A percentile compares a stretch with the other conserved stretches of the same genome.
Conservation (phyloP, 208 protist species). For the Ichthyophonus hoferi region DNA sequence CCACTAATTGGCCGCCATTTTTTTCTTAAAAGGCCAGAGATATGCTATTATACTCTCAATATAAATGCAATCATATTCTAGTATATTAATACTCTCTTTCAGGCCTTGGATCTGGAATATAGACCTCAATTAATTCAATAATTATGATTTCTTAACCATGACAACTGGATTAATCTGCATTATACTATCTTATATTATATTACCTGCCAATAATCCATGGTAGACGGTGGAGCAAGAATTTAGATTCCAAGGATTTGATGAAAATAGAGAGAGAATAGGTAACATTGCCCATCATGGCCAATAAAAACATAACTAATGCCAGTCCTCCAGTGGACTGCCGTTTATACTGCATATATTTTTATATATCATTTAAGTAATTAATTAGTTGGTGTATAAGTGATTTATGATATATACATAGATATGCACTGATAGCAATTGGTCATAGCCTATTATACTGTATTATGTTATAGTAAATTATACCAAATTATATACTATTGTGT, state of each 20-base stretch:
- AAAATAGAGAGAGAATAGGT: constrained; percentile 38
- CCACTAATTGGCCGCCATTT: too few species aligned
- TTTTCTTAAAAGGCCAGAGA: too few species aligned
- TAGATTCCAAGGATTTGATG: background rate
- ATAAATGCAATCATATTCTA: background rate
- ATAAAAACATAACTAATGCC: constrained; percentile 44
- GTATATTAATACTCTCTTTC: background rate
- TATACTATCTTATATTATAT: background rate
- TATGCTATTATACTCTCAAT: background rate
- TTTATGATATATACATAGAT: too few species aligned
- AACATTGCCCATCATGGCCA: constrained; percentile 42
- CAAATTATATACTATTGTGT: too few species aligned
- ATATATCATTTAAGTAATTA: too few species aligned
- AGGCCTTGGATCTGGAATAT: background rate
- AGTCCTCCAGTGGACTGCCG: constrained; percentile 38
- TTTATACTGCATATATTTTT: constrained; percentile 22
- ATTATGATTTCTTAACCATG: background rate
- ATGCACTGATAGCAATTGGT: too few species aligned
- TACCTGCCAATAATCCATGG: constrained; percentile 46
- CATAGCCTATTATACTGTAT: too few species aligned
- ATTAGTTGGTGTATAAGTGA: too few species aligned
- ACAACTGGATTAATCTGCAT: background rate
- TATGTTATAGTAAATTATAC: too few species aligned
- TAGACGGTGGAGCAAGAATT: constrained; percentile 32
- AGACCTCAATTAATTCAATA: background rate